phyloP scores from a whole-genome alignment of 2,329 filamentous ascomycete species.

The Pseudogymnoascus sp. region DNA sequence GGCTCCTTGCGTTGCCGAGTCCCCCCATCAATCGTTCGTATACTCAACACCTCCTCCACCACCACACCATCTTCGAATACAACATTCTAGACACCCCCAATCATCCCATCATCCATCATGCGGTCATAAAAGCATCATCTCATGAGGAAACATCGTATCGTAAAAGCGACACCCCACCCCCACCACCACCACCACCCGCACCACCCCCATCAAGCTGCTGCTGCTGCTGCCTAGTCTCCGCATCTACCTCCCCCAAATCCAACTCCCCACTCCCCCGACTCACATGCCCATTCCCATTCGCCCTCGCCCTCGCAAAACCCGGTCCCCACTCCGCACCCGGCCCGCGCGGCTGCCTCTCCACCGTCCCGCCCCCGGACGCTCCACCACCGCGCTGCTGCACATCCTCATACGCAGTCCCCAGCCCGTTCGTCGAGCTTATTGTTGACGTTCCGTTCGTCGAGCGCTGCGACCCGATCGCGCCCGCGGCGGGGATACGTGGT shows the following conservation, averaged over 20 bases:
- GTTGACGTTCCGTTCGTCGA: no score
- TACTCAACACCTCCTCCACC: neutral
- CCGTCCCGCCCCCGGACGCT: constrained; percentile 19
- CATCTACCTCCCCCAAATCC: constrained; percentile 15
- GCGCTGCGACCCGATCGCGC: constrained; percentile 58
- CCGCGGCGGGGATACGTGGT: constrained; percentile 32
- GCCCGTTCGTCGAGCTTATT: constrained; percentile 31
- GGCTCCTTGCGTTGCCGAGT: neutral
- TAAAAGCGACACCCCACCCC: neutral
- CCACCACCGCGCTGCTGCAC: constrained; percentile 20
- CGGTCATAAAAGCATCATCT: neutral
- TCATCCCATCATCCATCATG: constrained; percentile 1
- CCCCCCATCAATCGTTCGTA: neutral
- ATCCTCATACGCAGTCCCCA: constrained; percentile 19
- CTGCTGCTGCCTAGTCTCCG: neutral
- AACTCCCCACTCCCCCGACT: constrained; percentile 52
- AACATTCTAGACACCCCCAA: neutral
- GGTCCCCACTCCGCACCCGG: constrained; percentile 49
- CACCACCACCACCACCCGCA: neutral
- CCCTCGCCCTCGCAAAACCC: constrained; percentile 45
- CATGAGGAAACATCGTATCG: constrained; percentile 2
- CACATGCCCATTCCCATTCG: constrained; percentile 51
- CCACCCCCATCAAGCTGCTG: neutral
- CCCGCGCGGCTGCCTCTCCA: constrained; percentile 55
- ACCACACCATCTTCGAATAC: neutral